phyloP scores from a whole-genome alignment of 768 basidiomycete genomes.

The Boletus tylopilopsis region DNA sequence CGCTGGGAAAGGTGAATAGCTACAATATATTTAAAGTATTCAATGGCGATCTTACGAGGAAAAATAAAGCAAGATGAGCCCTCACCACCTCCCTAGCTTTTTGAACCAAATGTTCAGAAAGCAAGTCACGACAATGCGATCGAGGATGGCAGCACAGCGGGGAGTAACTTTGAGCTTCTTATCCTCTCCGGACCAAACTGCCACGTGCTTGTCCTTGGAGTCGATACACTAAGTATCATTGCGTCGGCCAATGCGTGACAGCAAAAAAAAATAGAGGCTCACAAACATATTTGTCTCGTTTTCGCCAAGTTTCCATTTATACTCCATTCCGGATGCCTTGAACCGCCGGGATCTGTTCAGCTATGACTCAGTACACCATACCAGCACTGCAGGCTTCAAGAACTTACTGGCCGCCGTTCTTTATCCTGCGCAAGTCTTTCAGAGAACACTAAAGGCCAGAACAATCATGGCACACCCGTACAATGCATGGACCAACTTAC shows the following conservation, averaged over 20 bases:
- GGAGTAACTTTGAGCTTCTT: slow-evolving; percentile 39
- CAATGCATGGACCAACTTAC: slow-evolving; percentile 20
- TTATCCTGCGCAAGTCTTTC: slow-evolving; percentile 45
- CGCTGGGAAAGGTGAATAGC: not conserved
- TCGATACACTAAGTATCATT: slow-evolving; percentile 43
- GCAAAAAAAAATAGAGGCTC: slow-evolving; percentile 17
- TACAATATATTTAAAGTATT: not conserved
- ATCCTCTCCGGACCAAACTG: slow-evolving; percentile 42
- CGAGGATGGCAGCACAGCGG: slow-evolving; percentile 39
- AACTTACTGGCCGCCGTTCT: slow-evolving; percentile 50
- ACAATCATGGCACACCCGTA: not conserved
- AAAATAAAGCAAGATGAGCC: not conserved
- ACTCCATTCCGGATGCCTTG: slow-evolving; percentile 44
- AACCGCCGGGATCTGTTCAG: slow-evolving; percentile 49
- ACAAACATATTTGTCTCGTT: slow-evolving; percentile 45
- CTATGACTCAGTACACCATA: not conserved
- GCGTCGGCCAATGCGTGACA: not conserved
- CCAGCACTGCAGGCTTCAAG: not conserved
- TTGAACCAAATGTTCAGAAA: slow-evolving; percentile 51
- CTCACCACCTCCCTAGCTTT: slow-evolving; percentile 41
- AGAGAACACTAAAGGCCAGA: slow-evolving; percentile 33
- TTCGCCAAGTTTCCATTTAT: slow-evolving; percentile 54
- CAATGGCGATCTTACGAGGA: not conserved
- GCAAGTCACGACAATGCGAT: slow-evolving; percentile 51
- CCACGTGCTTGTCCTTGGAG: slow-evolving; percentile 44